Base-by-base conservation (phyloP, 179 eudicot genomes). In the Spergularia azorica region DNA sequence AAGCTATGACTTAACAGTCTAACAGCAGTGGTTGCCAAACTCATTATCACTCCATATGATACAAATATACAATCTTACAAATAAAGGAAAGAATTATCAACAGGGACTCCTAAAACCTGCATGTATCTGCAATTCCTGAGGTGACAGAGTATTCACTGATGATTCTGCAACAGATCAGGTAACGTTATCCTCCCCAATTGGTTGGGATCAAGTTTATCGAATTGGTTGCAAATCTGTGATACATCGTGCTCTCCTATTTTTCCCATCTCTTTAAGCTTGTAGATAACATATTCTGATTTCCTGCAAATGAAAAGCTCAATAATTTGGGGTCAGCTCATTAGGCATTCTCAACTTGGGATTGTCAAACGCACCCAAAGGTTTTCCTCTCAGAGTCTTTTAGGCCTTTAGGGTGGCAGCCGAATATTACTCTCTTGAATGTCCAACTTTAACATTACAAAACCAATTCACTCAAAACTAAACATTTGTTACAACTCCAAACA, bases 181-280 rank as follows among this genome's bases (percentile, higher is more conserved):
- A 86, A 75, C 8, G 90, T 87, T 59, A 89, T 87, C 80, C 88
- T 86, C 50, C 93, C 93, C 63, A 84, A 80, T 74, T 89, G 78
- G 63, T 84, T 84, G 41, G 82, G 82, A 79, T 87, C 93, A 50
- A 86, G 86, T 77, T 82, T 87, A 55, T 68, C 73, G 77, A 89
- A 89, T 60, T 84, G 93, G 58, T 87, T 73, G 69, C 88, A 87
- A 66, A 89, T 89, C 83, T 76, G 89, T 67, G 75, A 38, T 71
- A 89, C 62, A 69, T 89, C 93, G 67, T 80, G 87, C 70, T 89
- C 86, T 54, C 73, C 83, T 50, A 89, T 84, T 82, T 86, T 89
- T 48, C 90, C 89, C 92, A 89, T 89, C 84, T 89, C 90, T 70
- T 89, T 89, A 26, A 89, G 86, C 86, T 84, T 89, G 84, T 82